Percentiles rank a stretch among this genome's conserved stretches.
Evolutionary conservation across 2,329 filamentous ascomycete species (phyloP).

Genomic region (Boeremia exigua): DNA sequence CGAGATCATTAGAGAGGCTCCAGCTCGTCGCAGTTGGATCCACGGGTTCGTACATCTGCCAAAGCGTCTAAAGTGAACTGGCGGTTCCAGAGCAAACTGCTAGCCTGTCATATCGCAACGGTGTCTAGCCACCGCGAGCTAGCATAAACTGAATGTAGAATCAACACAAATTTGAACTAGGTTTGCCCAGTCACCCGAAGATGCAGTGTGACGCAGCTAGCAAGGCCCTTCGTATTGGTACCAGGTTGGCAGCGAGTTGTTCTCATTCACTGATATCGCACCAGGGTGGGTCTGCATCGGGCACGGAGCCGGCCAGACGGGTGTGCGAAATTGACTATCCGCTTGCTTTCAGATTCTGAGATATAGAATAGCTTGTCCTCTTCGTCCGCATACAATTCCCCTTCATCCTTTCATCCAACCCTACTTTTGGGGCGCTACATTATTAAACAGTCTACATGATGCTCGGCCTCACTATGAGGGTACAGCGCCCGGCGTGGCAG

Average conservation of each 20-base stretch:
- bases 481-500: constrained; percentile 2
- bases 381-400: neutral
- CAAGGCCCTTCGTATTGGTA: neutral
- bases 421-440: neutral
- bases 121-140: neutral
- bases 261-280: constrained; percentile 5
- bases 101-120: neutral
- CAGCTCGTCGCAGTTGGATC: neutral
- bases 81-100: neutral
- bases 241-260: neutral
- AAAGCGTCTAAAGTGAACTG: neutral
- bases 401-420: neutral
- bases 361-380: neutral
- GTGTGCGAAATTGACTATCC: constrained; percentile 1
- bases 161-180: neutral
- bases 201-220: neutral
- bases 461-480: neutral
- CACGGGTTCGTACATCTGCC: neutral
- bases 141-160: neutral
- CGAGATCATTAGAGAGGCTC: neutral
- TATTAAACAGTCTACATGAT: constrained; percentile 1
- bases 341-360: neutral
- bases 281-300: constrained; percentile 1
- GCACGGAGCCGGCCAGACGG: neutral
- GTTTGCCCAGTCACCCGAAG: neutral